Evolutionary conservation across 2,329 filamentous ascomycete species (phyloP).

Genomic region (Xylariaceae sp.): DNA sequence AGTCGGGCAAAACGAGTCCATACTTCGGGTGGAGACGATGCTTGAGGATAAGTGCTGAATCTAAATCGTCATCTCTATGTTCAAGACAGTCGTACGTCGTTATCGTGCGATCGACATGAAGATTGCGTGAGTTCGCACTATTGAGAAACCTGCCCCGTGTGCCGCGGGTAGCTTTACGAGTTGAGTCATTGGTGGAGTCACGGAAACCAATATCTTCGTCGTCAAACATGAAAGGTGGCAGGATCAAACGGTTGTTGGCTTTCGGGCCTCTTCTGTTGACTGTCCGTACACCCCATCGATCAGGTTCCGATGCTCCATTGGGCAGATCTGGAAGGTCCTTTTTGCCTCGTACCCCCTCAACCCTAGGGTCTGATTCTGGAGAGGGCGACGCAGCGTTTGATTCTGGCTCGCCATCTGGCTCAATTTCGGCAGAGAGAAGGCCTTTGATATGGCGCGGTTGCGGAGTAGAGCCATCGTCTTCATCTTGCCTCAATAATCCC

Average conservation of each 20-base stretch:
- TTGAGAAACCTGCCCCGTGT: constrained; percentile 52
- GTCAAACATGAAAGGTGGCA: constrained; percentile 48
- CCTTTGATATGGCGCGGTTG: constrained; percentile 40
- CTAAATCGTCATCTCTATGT: constrained; percentile 47
- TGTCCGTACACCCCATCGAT: constrained; percentile 49
- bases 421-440: constrained; percentile 33
- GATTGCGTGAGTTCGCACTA: constrained; percentile 49
- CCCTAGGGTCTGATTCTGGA: constrained; percentile 22
- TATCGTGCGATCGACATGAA: constrained; percentile 53
- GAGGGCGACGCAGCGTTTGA: constrained; percentile 31
- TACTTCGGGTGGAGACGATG: constrained; percentile 50
- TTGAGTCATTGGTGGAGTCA: constrained; percentile 54
- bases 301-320: constrained; percentile 41
- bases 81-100: constrained; percentile 50
- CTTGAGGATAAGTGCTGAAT: constrained; percentile 46
- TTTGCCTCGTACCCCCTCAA: constrained; percentile 19
- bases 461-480: constrained; percentile 29
- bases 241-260: constrained; percentile 50
- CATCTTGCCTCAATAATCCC: constrained; percentile 22
- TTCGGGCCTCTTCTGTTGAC: constrained; percentile 40
- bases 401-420: constrained; percentile 30
- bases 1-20: constrained; percentile 48
- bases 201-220: constrained; percentile 56
- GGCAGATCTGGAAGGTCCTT: constrained; percentile 34
- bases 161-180: constrained; percentile 48